Percentiles rank a stretch among this genome's conserved stretches.
phyloP scores from a whole-genome alignment of 2,329 filamentous ascomycete genomes.

The Seiridium cupressi region DNA sequence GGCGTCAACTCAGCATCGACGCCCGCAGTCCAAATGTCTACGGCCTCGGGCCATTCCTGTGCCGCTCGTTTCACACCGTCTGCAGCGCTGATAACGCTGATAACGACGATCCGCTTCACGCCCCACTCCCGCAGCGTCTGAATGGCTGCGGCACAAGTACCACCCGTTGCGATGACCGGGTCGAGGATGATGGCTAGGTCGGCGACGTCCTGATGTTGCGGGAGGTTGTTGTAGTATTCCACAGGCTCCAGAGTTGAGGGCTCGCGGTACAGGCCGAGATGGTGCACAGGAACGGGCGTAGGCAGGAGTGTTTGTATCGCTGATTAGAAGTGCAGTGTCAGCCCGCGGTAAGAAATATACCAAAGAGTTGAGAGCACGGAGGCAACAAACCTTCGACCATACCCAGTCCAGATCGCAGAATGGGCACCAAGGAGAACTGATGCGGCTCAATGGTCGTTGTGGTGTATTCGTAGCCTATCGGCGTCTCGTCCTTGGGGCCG shows the following conservation, averaged over 20 bases:
- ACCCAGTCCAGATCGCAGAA: conserved; percentile 85
- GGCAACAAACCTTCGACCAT: conserved; percentile 74
- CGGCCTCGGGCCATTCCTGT: conserved; percentile 72
- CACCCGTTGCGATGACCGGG: conserved; percentile 90
- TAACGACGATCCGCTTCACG: conserved; percentile 74
- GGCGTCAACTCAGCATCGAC: conserved; percentile 72
- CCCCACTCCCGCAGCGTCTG: conserved; percentile 90
- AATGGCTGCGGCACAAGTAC: conserved; percentile 85
- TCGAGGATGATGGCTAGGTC: conserved; percentile 81
- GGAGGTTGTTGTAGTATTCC: conserved; percentile 97
- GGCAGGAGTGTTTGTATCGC: conserved; percentile 83
- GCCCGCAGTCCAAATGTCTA: conserved; percentile 79
- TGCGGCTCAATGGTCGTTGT: conserved; percentile 61
- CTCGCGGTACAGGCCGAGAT: conserved; percentile 93
- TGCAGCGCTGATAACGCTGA: conserved; percentile 71
- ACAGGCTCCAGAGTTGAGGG: conserved; percentile 83
- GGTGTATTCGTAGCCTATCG: conserved; percentile 74
- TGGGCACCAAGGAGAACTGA: conserved; percentile 80
- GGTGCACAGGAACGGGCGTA: conserved; percentile 76
- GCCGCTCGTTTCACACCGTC: conserved; percentile 72
- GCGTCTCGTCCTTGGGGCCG: conserved; percentile 71
- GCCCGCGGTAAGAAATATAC: background rate
- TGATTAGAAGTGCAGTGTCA: conserved; percentile 25
- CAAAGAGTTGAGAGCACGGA: background rate
- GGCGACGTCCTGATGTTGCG: conserved; percentile 58